These are phyloP conservation scores for Paramyrothecium sp. DNA, from an alignment of 2,329 filamentous ascomycete species.

Conservation along the genomic window DNA sequence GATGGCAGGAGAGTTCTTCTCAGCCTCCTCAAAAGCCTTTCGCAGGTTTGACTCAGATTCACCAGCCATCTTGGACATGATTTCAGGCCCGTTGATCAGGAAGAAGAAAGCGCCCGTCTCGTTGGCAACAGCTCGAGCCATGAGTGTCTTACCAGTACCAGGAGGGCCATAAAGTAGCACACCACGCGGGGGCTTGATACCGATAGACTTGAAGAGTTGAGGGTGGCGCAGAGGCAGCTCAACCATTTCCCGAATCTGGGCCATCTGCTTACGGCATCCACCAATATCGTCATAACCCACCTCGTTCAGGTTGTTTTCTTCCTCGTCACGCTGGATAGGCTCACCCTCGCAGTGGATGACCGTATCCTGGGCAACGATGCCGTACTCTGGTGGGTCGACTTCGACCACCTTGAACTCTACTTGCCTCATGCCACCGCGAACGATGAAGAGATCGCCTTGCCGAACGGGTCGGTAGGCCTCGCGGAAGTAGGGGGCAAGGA, in stretches of 20 bases:
- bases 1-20: slow-evolving; percentile 98
- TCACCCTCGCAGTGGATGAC: slow-evolving; percentile 97
- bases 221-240: slow-evolving; percentile 95
- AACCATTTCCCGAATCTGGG: slow-evolving; percentile 97
- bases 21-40: slow-evolving; percentile 99
- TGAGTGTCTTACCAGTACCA: slow-evolving; percentile 98
- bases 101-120: slow-evolving; percentile 99
- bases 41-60: slow-evolving; percentile 97
- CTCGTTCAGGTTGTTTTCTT: slow-evolving; percentile 98
- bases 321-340: slow-evolving; percentile 90
- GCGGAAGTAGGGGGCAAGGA: slow-evolving; percentile 98
- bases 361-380: slow-evolving; percentile 97
- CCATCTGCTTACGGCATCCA: slow-evolving; percentile 99
- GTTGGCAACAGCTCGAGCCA: slow-evolving; percentile 98
- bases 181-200: slow-evolving; percentile 98
- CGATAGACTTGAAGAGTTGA: slow-evolving; percentile 99
- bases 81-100: slow-evolving; percentile 97
- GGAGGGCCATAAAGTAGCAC: slow-evolving; percentile 95
- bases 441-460: slow-evolving; percentile 97
- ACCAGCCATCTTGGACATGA: slow-evolving; percentile 99
- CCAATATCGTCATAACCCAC: slow-evolving; percentile 99
- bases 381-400: slow-evolving; percentile 96
- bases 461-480: slow-evolving; percentile 97
- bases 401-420: slow-evolving; percentile 99
- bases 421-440: slow-evolving; percentile 96